phyloP scores from a whole-genome alignment of 2,329 filamentous ascomycete genomes.

The Calycina marina region DNA sequence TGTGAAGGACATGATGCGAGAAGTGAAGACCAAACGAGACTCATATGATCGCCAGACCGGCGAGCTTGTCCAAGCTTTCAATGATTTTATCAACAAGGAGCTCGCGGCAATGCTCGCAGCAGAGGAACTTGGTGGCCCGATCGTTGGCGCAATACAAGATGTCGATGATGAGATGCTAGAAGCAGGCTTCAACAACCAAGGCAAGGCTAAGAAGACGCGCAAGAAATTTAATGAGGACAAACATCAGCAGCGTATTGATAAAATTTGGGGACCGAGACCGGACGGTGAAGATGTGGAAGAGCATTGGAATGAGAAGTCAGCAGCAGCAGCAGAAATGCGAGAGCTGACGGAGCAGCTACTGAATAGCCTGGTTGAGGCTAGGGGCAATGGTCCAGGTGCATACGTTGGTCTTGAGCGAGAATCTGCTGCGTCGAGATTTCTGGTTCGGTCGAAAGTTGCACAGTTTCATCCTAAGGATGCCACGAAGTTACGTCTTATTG shows the following conservation, averaged over 20 bases:
- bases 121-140: slow-evolving; percentile 70
- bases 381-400: slow-evolving; percentile 37
- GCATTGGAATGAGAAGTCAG: slow-evolving; percentile 22
- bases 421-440: slow-evolving; percentile 46
- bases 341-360: slow-evolving; percentile 45
- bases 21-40: slow-evolving; percentile 43
- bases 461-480: slow-evolving; percentile 52
- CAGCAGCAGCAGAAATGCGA: slow-evolving; percentile 43
- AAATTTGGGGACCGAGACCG: slow-evolving; percentile 36
- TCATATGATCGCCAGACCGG: slow-evolving; percentile 46
- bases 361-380: slow-evolving; percentile 39
- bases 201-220: slow-evolving; percentile 37
- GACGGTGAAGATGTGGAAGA: slow-evolving; percentile 27
- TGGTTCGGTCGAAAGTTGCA: slow-evolving; percentile 50
- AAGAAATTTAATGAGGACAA: slow-evolving; percentile 30
- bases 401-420: slow-evolving; percentile 46
- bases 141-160: slow-evolving; percentile 61
- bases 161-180: slow-evolving; percentile 44
- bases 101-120: slow-evolving; percentile 66
- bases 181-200: slow-evolving; percentile 44
- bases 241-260: slow-evolving; percentile 45
- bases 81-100: slow-evolving; percentile 54
- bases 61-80: slow-evolving; percentile 46
- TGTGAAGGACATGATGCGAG: slow-evolving; percentile 44
- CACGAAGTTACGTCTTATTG: slow-evolving; percentile 40